A percentile compares a stretch with the other conserved stretches of the same genome.
phyloP scores from a whole-genome alignment of 2,329 filamentous ascomycete genomes.

The Verticillium tricorpus region DNA sequence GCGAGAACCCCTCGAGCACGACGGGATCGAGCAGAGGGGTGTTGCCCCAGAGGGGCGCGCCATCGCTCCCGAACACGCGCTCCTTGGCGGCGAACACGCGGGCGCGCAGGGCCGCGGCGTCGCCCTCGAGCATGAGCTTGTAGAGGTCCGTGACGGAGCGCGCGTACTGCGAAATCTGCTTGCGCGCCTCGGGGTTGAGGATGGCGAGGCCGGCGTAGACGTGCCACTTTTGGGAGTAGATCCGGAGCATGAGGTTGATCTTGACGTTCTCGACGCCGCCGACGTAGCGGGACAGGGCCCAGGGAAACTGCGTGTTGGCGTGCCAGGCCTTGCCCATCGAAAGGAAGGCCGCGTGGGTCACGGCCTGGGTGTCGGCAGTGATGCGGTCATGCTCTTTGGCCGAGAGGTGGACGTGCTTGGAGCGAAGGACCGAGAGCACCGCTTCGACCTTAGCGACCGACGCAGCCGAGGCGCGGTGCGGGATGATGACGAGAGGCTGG shows the following conservation, averaged over 20 bases:
- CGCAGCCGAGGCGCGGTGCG: conserved; percentile 78
- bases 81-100: conserved; percentile 63
- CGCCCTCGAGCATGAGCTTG: conserved; percentile 92
- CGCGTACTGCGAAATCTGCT: conserved; percentile 93
- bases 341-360: conserved; percentile 94
- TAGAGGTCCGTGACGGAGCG: conserved; percentile 88
- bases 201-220: conserved; percentile 97
- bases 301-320: conserved; percentile 91
- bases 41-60: conserved; percentile 53
- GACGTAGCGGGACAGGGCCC: conserved; percentile 93
- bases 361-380: conserved; percentile 95
- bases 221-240: conserved; percentile 99
- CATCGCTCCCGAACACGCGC: conserved; percentile 69
- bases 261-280: conserved; percentile 99
- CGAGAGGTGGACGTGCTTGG: conserved; percentile 82
- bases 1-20: conserved; percentile 81
- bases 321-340: conserved; percentile 98
- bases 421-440: conserved; percentile 77
- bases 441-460: conserved; percentile 74
- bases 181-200: conserved; percentile 85
- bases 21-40: conserved; percentile 74
- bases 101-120: conserved; percentile 66
- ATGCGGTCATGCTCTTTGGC: conserved; percentile 91
- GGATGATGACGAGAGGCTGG: conserved; percentile 89
- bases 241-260: conserved; percentile 95